phyloP scores from a whole-genome alignment of 2,329 filamentous ascomycete genomes.

The Ceratocystis colombiana region DNA sequence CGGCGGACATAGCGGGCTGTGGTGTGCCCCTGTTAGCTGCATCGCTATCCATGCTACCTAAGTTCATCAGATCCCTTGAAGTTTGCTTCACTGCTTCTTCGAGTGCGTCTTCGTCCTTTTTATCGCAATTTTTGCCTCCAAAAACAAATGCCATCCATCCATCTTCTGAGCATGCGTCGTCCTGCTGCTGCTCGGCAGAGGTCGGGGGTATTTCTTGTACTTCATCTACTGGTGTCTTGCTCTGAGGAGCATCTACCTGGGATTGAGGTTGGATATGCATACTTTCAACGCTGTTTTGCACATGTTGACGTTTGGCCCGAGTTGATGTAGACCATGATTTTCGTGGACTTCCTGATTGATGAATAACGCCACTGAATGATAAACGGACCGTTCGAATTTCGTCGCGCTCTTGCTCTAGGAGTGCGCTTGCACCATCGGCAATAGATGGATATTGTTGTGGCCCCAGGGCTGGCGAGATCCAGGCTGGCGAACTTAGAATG shows the following conservation, averaged over 20 bases:
- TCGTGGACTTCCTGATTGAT: constrained; percentile 3
- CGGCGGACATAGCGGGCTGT: neutral
- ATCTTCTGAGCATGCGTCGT: constrained; percentile 14
- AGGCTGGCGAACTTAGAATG: neutral
- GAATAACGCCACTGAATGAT: constrained; percentile 1
- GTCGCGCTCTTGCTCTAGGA: neutral
- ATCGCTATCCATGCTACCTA: neutral
- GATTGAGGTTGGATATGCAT: neutral
- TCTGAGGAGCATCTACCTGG: neutral
- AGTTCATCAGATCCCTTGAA: constrained; percentile 4
- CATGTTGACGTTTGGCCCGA: neutral
- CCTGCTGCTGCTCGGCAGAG: neutral
- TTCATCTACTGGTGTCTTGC: neutral
- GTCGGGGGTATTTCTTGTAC: neutral
- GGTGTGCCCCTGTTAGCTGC: constrained; percentile 11
- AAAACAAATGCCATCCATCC: constrained; percentile 24
- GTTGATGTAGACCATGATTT: neutral
- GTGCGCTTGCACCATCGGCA: neutral
- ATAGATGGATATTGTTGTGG: neutral
- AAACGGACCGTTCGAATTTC: neutral
- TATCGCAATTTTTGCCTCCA: neutral
- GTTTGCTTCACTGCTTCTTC: constrained; percentile 16
- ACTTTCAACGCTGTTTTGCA: neutral
- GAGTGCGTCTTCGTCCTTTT: neutral
- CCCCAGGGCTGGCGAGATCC: neutral